Evolutionary conservation across 2,329 filamentous ascomycete species (phyloP).

Genomic region (Ophiostoma sp.): DNA sequence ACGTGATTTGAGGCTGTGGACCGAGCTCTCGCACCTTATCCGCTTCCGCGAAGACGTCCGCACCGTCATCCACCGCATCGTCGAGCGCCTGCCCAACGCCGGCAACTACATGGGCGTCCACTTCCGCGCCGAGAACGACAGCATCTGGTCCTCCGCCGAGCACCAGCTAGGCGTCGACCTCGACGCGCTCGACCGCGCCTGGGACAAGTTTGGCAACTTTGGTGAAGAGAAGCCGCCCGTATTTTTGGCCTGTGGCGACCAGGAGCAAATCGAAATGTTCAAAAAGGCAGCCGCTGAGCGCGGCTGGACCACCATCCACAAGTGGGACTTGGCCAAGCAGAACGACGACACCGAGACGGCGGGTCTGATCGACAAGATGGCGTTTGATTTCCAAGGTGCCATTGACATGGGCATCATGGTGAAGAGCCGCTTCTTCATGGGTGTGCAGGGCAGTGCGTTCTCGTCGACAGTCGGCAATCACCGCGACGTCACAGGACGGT

Average conservation of each 20-base stretch:
- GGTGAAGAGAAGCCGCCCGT: constrained; percentile 34
- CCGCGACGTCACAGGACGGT: constrained; percentile 39
- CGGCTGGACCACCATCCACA: constrained; percentile 41
- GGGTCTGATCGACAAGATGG: constrained; percentile 33
- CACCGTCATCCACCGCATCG: constrained; percentile 32
- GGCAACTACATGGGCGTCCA: constrained; percentile 39
- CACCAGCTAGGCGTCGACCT: constrained; percentile 39
- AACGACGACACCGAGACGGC: constrained; percentile 30
- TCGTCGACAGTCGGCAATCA: constrained; percentile 37
- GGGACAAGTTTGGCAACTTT: constrained; percentile 33
- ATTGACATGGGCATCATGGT: constrained; percentile 40
- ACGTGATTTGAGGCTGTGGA: constrained; percentile 39
- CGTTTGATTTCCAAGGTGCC: constrained; percentile 41
- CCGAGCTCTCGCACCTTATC: constrained; percentile 37
- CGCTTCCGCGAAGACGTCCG: constrained; percentile 37
- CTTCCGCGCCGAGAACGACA: constrained; percentile 41
- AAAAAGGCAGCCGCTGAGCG: constrained; percentile 34
- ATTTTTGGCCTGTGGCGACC: constrained; percentile 41
- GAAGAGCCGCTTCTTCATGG: constrained; percentile 38
- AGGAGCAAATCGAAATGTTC: constrained; percentile 37
- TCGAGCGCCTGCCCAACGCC: constrained; percentile 30
- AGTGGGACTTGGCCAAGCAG: constrained; percentile 35
- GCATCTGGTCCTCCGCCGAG: constrained; percentile 41
- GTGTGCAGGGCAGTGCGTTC: constrained; percentile 40
- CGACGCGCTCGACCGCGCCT: constrained; percentile 39